phyloP scores from a whole-genome alignment of 2,329 filamentous ascomycete species.

The Penicillium sp. region DNA sequence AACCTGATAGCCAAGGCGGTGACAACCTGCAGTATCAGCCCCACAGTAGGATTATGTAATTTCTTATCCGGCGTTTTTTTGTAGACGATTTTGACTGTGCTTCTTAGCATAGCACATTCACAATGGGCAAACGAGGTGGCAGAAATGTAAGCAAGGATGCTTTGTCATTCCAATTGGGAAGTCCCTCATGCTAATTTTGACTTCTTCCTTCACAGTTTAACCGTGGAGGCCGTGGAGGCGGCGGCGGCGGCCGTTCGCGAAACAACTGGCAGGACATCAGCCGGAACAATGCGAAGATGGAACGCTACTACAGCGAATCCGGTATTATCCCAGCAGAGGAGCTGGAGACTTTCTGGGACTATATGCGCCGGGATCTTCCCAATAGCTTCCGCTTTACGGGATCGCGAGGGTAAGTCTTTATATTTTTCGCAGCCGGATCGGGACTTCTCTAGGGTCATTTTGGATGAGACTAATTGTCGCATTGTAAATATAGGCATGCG shows the following conservation, averaged over 20 bases:
- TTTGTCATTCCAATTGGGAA: not conserved
- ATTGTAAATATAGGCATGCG: slow-evolving; percentile 61
- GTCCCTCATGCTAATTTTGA: slow-evolving; percentile 17
- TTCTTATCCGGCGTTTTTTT: slow-evolving; percentile 16
- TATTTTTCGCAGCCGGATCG: not conserved
- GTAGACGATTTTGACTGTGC: slow-evolving; percentile 9
- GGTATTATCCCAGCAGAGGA: slow-evolving; percentile 73
- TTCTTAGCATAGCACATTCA: slow-evolving; percentile 9
- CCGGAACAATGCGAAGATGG: slow-evolving; percentile 78
- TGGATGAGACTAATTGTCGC: slow-evolving; percentile 10
- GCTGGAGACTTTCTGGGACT: slow-evolving; percentile 74
- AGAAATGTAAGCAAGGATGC: slow-evolving; percentile 22
- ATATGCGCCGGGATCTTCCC: slow-evolving; percentile 76
- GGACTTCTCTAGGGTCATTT: not conserved
- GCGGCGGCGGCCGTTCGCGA: slow-evolving; percentile 40
- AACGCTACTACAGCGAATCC: slow-evolving; percentile 78
- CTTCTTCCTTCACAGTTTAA: slow-evolving; percentile 23
- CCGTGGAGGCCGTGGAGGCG: slow-evolving; percentile 40
- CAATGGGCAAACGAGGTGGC: slow-evolving; percentile 32
- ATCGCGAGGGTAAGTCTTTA: slow-evolving; percentile 67
- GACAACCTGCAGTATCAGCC: slow-evolving; percentile 2
- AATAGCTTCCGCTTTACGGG: slow-evolving; percentile 98
- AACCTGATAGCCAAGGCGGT: slow-evolving; percentile 1
- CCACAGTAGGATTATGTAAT: slow-evolving; percentile 10
- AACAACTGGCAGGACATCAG: slow-evolving; percentile 56